Percentiles rank a stretch among this genome's conserved stretches.
Evolutionary conservation across 345 rosid genomes (phyloP).

Genomic region (Sonneratia caseolaris): DNA sequence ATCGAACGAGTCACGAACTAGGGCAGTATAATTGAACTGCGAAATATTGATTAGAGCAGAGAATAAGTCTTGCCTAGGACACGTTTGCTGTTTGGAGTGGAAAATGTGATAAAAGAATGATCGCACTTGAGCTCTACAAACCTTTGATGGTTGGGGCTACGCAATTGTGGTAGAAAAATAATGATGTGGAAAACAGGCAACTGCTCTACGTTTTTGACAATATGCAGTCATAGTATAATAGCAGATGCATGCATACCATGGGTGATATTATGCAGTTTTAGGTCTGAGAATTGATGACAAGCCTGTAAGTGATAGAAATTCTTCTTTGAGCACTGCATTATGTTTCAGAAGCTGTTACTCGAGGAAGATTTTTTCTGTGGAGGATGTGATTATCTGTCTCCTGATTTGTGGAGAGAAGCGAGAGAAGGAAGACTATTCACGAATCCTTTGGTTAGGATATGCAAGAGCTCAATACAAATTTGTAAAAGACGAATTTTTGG

Average conservation of each 20-base stretch:
- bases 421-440: not conserved
- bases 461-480: not conserved
- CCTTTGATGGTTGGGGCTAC: not conserved
- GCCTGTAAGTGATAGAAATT: not conserved
- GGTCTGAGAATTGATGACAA: not conserved
- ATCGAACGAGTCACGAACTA: not conserved
- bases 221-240: not conserved
- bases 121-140: not conserved
- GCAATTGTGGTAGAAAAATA: not conserved
- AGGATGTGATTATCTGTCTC: not conserved
- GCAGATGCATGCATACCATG: not conserved
- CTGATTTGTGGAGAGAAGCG: not conserved
- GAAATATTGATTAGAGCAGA: not conserved
- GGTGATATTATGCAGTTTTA: not conserved
- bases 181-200: not conserved
- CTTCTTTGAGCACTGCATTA: not conserved
- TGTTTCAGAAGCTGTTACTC: not conserved
- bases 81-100: not conserved
- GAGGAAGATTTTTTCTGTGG: not conserved
- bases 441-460: not conserved
- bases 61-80: not conserved
- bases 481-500: not conserved
- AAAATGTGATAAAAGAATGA: not conserved
- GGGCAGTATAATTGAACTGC: not conserved
- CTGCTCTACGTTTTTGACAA: not conserved